A percentile compares a stretch with the other conserved stretches of the same genome.
These are phyloP conservation scores for Cytidiella melzeri DNA, from an alignment of 768 basidiomycete species.

Conservation along the genomic window DNA sequence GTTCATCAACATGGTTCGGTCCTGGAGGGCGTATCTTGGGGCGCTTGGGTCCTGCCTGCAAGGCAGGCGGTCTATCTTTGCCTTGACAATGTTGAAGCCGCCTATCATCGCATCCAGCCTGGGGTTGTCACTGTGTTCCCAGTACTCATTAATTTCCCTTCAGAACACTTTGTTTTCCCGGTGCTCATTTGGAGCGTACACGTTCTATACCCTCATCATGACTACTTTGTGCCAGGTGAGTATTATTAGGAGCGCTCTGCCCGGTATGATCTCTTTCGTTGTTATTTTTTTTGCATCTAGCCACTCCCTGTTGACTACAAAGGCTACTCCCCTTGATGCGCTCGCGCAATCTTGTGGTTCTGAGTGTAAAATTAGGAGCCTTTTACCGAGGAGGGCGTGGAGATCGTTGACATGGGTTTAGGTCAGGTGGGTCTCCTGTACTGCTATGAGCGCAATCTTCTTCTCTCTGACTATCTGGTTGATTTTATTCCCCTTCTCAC, in stretches of 20 bases:
- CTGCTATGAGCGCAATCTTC: no score
- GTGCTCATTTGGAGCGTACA: constrained; percentile 14
- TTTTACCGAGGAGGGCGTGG: neutral
- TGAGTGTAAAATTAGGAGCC: constrained; percentile 1
- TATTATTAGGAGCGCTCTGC: constrained; percentile 2
- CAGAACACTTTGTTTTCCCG: constrained; percentile 14
- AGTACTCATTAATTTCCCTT: neutral
- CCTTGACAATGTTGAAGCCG: no score
- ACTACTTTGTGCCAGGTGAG: constrained; percentile 7
- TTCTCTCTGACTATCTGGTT: no score
- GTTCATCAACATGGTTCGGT: neutral
- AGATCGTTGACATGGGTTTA: neutral
- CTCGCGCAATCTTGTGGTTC: neutral
- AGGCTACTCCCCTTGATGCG: neutral
- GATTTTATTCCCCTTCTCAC: no score
- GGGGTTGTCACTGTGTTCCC: neutral
- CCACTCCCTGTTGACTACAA: constrained; percentile 1
- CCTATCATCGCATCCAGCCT: constrained; percentile 10
- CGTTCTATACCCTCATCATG: neutral
- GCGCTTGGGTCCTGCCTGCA: neutral
- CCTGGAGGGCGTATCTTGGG: constrained; percentile 1
- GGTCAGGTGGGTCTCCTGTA: no score
- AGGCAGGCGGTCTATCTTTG: constrained; percentile 14
- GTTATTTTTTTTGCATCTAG: neutral
- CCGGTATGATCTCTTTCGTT: constrained; percentile 1